Base-by-base conservation (phyloP, 192 early-diverging fungal genomes). In the Powellomyces hirtus region DNA sequence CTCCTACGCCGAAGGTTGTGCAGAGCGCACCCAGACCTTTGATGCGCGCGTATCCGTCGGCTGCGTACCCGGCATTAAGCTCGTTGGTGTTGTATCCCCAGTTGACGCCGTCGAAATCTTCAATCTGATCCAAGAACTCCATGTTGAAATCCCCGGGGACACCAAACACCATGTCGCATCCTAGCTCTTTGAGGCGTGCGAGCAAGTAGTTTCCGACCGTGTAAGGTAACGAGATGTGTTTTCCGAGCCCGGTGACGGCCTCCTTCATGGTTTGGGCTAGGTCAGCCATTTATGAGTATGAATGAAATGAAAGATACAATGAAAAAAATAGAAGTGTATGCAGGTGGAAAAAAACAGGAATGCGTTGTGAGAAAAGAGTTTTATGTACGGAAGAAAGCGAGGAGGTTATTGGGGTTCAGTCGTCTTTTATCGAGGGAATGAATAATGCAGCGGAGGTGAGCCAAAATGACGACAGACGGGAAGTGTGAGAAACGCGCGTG, bases 1-100 rank as follows among this genome's bases (percentile, higher is more conserved):
- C 79, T 33, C 79, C 79, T 2, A 81, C 79, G 30, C 79, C 79
- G 55, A 81, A 81, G 26, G 79, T 81, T 1, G 79, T 81, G 5
- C 77, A 64, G 5, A 81, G 37, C 13, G 74, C 79, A 4, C 71
- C 75, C 3, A 80, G 34, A 18, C 78, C 78, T 27, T 69, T 55
- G 3, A 81, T 37, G 29, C 80, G 71, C 27, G 80, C 80, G 57
- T 81, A 81, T n/a, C 80, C 80, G 40, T 81, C 80, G 29, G 80
- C 80, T 14, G 80, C 78, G 56, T 80, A 81, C 0, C 75, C 73
- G 14, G 75, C 68, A 42, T 74, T 76, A 13, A 81, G 57, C 38
- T 81, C 80, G 61, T 77, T 79, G 4, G 72, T 67, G 37, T 80
- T 74, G 35, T 77, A 66, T n/a, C 79, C 75, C 80, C 80, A 81